These are phyloP conservation scores for Metschnikowia similis DNA, from an alignment of 805 yeast species.

Conservation along the genomic window DNA sequence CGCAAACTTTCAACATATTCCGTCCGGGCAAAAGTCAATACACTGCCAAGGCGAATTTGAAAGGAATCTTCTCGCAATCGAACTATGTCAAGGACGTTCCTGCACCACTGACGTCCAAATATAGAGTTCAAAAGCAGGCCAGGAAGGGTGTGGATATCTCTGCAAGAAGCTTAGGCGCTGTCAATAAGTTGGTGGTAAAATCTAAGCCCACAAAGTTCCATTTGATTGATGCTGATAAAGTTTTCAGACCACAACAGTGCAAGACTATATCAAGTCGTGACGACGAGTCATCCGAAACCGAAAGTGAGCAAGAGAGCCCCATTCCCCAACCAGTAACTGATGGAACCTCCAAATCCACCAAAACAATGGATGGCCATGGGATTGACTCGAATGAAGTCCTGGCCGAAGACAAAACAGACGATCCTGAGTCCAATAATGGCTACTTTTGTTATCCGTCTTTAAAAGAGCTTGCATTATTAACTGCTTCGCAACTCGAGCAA, in stretches of 20 bases:
- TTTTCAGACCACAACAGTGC: slow-evolving; percentile 28
- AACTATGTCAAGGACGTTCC: slow-evolving; percentile 17
- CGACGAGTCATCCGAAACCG: slow-evolving; percentile 2
- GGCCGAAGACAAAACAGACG: slow-evolving; percentile 14
- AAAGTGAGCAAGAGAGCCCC: neutral
- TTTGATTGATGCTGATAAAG: slow-evolving; percentile 39
- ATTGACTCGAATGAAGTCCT: neutral
- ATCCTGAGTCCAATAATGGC: slow-evolving; percentile 26
- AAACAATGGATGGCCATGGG: slow-evolving; percentile 4
- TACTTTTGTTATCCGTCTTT: slow-evolving; percentile 75
- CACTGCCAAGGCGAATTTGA: slow-evolving; percentile 9
- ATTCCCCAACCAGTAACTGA: slow-evolving; percentile 11
- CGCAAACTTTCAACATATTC: slow-evolving; percentile 32
- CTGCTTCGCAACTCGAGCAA: slow-evolving; percentile 45
- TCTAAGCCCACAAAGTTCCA: slow-evolving; percentile 40
- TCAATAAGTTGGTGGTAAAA: slow-evolving; percentile 35
- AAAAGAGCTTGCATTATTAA: slow-evolving; percentile 40
- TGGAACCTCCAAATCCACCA: slow-evolving; percentile 22
- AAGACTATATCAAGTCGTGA: slow-evolving; percentile 1
- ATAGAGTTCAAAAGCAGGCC: neutral
- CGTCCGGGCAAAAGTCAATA: slow-evolving; percentile 17
- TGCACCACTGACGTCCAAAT: neutral
- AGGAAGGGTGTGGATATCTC: neutral
- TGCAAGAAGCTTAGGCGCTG: slow-evolving; percentile 17
- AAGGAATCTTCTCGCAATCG: slow-evolving; percentile 31